A percentile compares a stretch with the other conserved stretches of the same genome.
These are phyloP conservation scores for Noccaea bulbosa DNA, from an alignment of 345 rosid species.

Conservation along the genomic window DNA sequence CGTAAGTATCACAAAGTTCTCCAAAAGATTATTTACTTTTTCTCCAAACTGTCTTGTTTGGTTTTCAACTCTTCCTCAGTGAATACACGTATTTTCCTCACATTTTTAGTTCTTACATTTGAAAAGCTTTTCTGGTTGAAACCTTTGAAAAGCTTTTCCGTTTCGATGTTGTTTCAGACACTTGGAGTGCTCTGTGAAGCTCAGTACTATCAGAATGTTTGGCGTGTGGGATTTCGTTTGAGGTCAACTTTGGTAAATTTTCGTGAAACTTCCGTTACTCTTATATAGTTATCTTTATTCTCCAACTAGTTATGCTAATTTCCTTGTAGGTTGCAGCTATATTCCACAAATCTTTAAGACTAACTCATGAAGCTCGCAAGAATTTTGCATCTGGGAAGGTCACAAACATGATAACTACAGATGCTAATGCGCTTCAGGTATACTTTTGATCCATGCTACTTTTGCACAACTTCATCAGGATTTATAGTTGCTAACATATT, in stretches of 20 bases:
- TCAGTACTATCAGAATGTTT: slow-evolving; percentile 78
- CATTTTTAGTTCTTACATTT: slow-evolving; percentile 11
- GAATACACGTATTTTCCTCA: background rate
- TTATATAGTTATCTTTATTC: slow-evolving; percentile 24
- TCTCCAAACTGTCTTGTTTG: background rate
- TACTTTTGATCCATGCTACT: slow-evolving; percentile 2
- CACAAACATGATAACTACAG: slow-evolving; percentile 95
- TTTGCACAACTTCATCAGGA: slow-evolving; percentile 1
- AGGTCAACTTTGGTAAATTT: slow-evolving; percentile 85
- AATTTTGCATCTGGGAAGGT: slow-evolving; percentile 88
- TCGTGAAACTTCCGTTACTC: slow-evolving; percentile 10
- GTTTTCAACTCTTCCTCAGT: background rate
- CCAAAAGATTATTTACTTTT: background rate
- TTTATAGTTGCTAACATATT: slow-evolving; percentile 18
- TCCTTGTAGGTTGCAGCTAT: slow-evolving; percentile 82
- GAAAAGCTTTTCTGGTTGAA: background rate
- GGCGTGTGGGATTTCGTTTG: slow-evolving; percentile 88
- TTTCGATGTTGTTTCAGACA: slow-evolving; percentile 53
- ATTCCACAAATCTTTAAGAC: slow-evolving; percentile 80
- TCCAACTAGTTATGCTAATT: slow-evolving; percentile 28
- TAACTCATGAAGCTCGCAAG: slow-evolving; percentile 84
- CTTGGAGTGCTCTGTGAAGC: slow-evolving; percentile 77
- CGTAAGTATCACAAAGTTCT: slow-evolving; percentile 50
- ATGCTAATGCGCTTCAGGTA: slow-evolving; percentile 92
- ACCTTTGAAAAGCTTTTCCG: background rate